A percentile compares a stretch with the other conserved stretches of the same genome.
Conservation (phyloP, 1,284 basidiomycete genomes). For the Mycosarcoma maydis region DNA sequence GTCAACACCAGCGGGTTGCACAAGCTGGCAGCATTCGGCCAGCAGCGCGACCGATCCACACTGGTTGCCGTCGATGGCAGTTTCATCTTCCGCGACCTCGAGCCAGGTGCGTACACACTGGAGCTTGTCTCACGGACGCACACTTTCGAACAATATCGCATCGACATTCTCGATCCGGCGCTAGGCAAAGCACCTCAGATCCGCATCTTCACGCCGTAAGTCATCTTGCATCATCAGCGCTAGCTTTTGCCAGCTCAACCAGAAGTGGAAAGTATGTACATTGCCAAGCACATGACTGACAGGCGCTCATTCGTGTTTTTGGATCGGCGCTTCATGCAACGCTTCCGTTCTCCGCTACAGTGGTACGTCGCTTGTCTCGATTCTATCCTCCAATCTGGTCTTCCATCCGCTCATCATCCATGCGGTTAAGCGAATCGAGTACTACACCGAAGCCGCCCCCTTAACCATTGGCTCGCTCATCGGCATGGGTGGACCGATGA, state of each 20-base stretch:
- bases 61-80: conserved; percentile 41
- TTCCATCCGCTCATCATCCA: conserved; percentile 44
- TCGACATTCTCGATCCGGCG: conserved; percentile 32
- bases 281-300: too few species aligned
- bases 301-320: too few species aligned
- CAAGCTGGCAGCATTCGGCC: conserved; percentile 23
- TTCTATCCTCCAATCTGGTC: conserved; percentile 26
- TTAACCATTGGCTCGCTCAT: conserved; percentile 36
- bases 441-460: conserved; percentile 42
- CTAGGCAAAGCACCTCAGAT: conserved; percentile 37
- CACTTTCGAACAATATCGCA: conserved; percentile 40
- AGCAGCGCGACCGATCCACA: conserved; percentile 35
- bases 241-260: too few species aligned
- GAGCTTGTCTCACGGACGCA: conserved; percentile 35
- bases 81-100: conserved; percentile 48
- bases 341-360: conserved; percentile 9
- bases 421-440: conserved; percentile 38
- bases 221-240: too few species aligned
- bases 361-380: conserved; percentile 36
- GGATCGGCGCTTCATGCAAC: too few species aligned
- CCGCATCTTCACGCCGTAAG: conserved; percentile 44
- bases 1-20: background rate
- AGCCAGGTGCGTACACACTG: conserved; percentile 45
- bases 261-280: too few species aligned
- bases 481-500: conserved; percentile 46